These are phyloP conservation scores for Penicillium argentinense DNA, from an alignment of 495 filamentous ascomycete species.

Conservation along the genomic window DNA sequence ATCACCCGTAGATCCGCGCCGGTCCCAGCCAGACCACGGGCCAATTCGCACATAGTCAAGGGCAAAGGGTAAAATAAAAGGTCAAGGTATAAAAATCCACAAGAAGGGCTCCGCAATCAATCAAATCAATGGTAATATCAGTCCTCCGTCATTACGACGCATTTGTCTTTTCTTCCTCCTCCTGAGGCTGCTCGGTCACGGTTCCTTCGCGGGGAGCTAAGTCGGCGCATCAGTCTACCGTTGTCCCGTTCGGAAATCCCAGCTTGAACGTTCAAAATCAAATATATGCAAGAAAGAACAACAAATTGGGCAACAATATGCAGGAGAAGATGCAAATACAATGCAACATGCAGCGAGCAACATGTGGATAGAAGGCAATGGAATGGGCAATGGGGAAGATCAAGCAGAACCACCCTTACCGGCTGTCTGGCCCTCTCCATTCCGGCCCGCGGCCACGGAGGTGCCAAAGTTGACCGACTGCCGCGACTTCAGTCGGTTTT, in stretches of 20 bases:
- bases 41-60: constrained; percentile 2
- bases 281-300: constrained; percentile 7
- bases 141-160: constrained; percentile 4
- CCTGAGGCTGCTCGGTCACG: constrained; percentile 4
- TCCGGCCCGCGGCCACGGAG: constrained; percentile 2
- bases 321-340: constrained; percentile 2
- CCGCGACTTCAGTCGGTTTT: constrained; percentile 67
- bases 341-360: neutral
- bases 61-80: too few relatives aligned
- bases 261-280: too few relatives aligned
- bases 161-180: neutral
- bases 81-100: constrained; percentile 8
- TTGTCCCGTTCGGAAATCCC: neutral
- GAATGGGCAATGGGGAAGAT: constrained; percentile 10
- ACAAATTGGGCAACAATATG: neutral
- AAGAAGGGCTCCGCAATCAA: constrained; percentile 3
- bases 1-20: constrained; percentile 1
- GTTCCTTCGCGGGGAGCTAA: constrained; percentile 9
- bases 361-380: neutral
- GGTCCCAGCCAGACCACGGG: constrained; percentile 9
- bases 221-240: constrained; percentile 9
- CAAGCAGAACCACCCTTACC: constrained; percentile 25
- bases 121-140: neutral
- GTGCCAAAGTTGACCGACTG: constrained; percentile 20
- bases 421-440: constrained; percentile 18